A percentile compares a stretch with the other conserved stretches of the same genome.
These are phyloP conservation scores for Wallacemonas sp. DNA, from an alignment of 208 protist genomes.

Conservation along the genomic window DNA sequence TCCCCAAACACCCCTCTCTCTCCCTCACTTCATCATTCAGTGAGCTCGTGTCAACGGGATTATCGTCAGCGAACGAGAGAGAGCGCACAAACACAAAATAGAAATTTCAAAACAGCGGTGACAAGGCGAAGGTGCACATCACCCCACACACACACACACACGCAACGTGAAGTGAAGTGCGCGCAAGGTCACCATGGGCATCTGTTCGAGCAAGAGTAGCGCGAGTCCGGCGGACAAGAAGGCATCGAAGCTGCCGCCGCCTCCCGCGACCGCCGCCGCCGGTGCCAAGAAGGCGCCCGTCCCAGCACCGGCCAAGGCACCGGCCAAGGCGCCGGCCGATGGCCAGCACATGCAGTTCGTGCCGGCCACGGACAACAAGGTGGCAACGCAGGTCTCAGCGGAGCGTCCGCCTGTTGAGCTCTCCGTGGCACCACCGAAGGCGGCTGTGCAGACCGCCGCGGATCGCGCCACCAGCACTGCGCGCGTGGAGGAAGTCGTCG, in stretches of 20 bases:
- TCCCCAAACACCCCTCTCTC: no score
- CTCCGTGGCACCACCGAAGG: not conserved
- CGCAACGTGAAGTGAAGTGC: not conserved
- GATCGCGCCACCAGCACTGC: constrained; percentile 16
- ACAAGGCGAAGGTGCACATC: no score
- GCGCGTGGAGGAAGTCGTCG: constrained; percentile 8
- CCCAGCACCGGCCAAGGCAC: not conserved
- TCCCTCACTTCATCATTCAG: no score
- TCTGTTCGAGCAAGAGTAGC: constrained; percentile 5
- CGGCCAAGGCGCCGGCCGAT: constrained; percentile 3
- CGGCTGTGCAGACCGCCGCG: not conserved
- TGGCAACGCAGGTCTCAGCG: not conserved
- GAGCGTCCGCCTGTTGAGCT: not conserved
- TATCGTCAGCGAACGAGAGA: no score
- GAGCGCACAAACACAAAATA: no score
- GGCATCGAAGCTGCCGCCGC: not conserved
- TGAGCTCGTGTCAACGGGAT: no score
- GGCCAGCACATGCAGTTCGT: not conserved
- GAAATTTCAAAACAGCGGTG: no score
- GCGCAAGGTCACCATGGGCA: constrained; percentile 9
- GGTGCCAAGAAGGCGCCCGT: not conserved
- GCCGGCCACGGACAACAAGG: constrained; percentile 2
- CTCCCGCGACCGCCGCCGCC: no score
- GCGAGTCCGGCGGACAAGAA: not conserved
- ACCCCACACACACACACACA: no score